Evolutionary conservation across 2,329 filamentous ascomycete genomes (phyloP).

Genomic region (Cephalotrichum gorgonifer): DNA sequence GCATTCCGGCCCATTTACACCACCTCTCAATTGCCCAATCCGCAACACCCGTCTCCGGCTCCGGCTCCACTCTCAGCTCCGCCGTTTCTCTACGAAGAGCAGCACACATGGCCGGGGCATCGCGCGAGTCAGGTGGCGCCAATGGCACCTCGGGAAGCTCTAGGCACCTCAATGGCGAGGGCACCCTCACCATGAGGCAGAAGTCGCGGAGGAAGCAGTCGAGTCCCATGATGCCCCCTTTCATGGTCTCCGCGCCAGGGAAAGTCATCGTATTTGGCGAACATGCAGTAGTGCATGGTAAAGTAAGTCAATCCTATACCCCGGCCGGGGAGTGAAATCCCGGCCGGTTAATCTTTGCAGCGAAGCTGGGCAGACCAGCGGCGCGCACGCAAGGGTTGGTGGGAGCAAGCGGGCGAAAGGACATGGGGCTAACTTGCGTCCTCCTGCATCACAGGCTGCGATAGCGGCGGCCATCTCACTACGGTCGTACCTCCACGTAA

Average conservation of each 20-base stretch:
- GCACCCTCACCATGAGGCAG: constrained; percentile 20
- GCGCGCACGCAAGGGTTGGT: not conserved
- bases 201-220: constrained; percentile 46
- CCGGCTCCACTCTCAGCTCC: not conserved
- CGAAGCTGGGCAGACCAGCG: not conserved
- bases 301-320: constrained; percentile 41
- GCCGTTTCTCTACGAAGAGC: not conserved
- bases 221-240: constrained; percentile 68
- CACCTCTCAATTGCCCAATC: not conserved
- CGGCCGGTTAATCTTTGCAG: not conserved
- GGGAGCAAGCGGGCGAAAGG: not conserved
- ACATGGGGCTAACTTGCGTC: not conserved
- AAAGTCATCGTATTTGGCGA: constrained; percentile 99
- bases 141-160: constrained; percentile 10
- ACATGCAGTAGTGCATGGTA: constrained; percentile 95
- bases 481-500: constrained; percentile 92
- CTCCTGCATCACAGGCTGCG: constrained; percentile 50
- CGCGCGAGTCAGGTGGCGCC: constrained; percentile 12
- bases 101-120: constrained; percentile 3
- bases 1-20: not conserved
- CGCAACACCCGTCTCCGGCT: too few species aligned
- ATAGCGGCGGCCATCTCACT: constrained; percentile 93
- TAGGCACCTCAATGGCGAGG: constrained; percentile 20
- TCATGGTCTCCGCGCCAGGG: constrained; percentile 96
- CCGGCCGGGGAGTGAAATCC: not conserved